phyloP scores from a whole-genome alignment of 2,329 filamentous ascomycete species.

The Albifimbria verrucaria region DNA sequence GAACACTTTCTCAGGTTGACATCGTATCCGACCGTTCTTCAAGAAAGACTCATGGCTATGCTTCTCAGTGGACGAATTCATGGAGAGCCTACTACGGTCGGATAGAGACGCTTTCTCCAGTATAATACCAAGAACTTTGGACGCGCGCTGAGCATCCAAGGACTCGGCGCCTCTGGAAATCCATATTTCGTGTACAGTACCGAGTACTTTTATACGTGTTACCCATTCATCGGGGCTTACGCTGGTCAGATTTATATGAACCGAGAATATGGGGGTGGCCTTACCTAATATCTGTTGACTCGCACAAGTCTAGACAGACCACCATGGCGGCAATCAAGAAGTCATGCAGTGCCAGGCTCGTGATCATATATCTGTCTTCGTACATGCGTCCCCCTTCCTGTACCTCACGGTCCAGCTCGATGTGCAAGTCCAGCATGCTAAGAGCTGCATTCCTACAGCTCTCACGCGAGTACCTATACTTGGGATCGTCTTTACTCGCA shows the following conservation, averaged over 20 bases:
- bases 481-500: conserved; percentile 28
- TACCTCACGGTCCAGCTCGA: conserved; percentile 43
- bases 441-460: conserved; percentile 41
- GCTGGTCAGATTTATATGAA: conserved; percentile 15
- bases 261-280: not conserved
- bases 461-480: conserved; percentile 35
- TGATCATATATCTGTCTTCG: conserved; percentile 51
- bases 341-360: conserved; percentile 50
- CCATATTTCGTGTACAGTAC: conserved; percentile 41
- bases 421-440: conserved; percentile 42
- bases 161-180: conserved; percentile 32
- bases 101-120: not conserved
- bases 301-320: conserved; percentile 48
- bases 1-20: too few relatives aligned
- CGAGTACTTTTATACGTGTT: conserved; percentile 32
- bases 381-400: conserved; percentile 48
- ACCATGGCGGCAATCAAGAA: conserved; percentile 60
- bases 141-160: conserved; percentile 29
- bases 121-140: not conserved
- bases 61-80: too few relatives aligned
- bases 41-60: too few relatives aligned
- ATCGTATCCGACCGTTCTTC: too few relatives aligned
- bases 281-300: conserved; percentile 35
- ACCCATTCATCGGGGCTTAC: conserved; percentile 26
- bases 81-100: too few relatives aligned